A percentile compares a stretch with the other conserved stretches of the same genome.
Conservation (phyloP, 371 early-diverging fungal genomes). For the Apophysomyces variabilis region DNA sequence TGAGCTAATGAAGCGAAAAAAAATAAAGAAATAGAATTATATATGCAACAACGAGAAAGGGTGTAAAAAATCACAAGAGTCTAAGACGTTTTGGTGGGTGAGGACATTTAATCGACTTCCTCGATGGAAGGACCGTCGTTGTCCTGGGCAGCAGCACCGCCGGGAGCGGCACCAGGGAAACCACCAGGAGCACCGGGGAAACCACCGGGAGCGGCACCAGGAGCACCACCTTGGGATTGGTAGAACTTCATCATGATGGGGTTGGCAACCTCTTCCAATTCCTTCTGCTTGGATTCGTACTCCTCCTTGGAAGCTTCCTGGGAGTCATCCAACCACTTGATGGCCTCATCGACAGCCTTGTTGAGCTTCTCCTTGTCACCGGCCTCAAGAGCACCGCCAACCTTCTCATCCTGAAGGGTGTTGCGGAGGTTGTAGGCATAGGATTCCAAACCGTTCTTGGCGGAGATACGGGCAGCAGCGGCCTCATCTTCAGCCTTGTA, state of each 20-base stretch:
- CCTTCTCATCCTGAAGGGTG: conserved; percentile 86
- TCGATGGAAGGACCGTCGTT: conserved; percentile 57
- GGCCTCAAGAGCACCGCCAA: conserved; percentile 78
- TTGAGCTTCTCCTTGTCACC: conserved; percentile 87
- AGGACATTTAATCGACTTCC: conserved; percentile 50
- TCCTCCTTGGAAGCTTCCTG: conserved; percentile 94
- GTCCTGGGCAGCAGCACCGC: conserved; percentile 74
- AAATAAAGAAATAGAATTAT: not conserved
- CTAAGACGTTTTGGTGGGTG: no score
- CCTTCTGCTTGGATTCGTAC: conserved; percentile 92
- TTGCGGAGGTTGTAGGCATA: conserved; percentile 95
- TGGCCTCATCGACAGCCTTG: conserved; percentile 81
- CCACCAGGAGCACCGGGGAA: conserved; percentile 72
- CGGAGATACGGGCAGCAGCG: conserved; percentile 83
- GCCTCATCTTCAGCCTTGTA: conserved; percentile 95
- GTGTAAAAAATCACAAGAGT: not conserved
- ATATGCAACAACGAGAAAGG: conserved; percentile 4
- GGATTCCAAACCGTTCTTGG: conserved; percentile 93
- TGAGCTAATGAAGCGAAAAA: not conserved
- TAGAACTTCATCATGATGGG: conserved; percentile 96
- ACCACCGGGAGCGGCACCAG: conserved; percentile 63
- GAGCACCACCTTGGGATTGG: conserved; percentile 55
- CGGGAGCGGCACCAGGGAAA: conserved; percentile 79
- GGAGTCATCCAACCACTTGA: conserved; percentile 84
- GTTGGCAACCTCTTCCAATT: conserved; percentile 92